Base-by-base conservation (phyloP, 805 yeast species). In the Torulaspora delbrueckii region DNA sequence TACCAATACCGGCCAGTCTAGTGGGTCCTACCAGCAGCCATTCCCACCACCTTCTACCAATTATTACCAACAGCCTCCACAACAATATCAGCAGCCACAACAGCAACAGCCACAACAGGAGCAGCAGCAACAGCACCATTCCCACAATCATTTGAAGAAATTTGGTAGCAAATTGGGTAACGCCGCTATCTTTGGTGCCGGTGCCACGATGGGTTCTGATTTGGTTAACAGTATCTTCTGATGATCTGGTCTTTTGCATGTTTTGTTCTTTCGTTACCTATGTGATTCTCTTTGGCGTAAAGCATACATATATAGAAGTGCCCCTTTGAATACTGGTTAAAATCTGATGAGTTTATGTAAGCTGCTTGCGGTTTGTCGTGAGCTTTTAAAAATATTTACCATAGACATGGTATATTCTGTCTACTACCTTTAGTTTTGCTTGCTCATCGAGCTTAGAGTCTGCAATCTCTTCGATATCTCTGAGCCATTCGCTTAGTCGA, bases 101-200 rank as follows among this genome's bases (percentile, higher is more conserved):
- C 68, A 59, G 40, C 69, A 52, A 32, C 62, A 50, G 18, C 67
- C 54, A 37, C 42, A 38, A 37, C 69, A 57, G 41, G 69, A 56
- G 25, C 69, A 57, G 41, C 69, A 56, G 25, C 65, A 56, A 40
- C 66, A 59, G 40, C 66, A 56, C 26, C 61, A 60, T n/a, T 61
- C 61, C 13, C 68, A 65, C 26, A 64, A 63, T 16, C 60, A 56
- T 16, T 52, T 82, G 47, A 79, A 78, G 66, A 82, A 76, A 58
- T 78, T 86, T 55, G 95, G 95, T 22, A 75, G 85, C 52, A 84
- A 86, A 66, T 69, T 90, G 48, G 96, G 96, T 48, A 81, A 88
- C 55, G 95, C 97, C n/a, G 90, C 95, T 28, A 79, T 90, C 40
- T 91, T 88, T 54, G 97, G 97, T 67, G 96, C 96, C 8, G 98